Evolutionary conservation across 345 rosid genomes (phyloP).

Genomic region (Linum tenue): DNA sequence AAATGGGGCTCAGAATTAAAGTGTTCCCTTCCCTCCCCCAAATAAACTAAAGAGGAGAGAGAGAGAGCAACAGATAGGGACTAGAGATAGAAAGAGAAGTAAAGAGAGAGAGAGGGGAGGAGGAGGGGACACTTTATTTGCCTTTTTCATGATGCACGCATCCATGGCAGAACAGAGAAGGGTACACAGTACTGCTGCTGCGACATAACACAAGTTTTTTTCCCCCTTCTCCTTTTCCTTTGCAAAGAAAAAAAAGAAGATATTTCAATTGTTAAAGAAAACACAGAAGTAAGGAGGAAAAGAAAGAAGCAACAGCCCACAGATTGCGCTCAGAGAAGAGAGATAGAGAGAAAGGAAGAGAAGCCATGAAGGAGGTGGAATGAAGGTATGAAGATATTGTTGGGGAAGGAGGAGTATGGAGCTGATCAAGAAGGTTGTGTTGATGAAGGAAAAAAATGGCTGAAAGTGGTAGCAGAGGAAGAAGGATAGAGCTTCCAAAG

Average conservation of each 20-base stretch:
- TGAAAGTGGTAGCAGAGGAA: neutral
- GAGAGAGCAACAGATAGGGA: no score
- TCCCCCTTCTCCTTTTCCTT: neutral
- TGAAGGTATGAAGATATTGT: neutral
- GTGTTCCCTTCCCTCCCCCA: neutral
- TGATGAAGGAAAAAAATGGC: slow-evolving; percentile 15
- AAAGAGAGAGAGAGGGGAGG: slow-evolving; percentile 7
- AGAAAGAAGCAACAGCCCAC: neutral
- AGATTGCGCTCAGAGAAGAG: neutral
- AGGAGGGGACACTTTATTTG: slow-evolving; percentile 22
- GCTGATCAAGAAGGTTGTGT: slow-evolving; percentile 18
- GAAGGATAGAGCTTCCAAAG: slow-evolving; percentile 2
- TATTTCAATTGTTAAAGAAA: neutral
- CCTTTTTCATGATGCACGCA: slow-evolving; percentile 54
- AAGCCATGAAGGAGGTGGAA: neutral
- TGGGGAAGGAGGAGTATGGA: slow-evolving; percentile 8
- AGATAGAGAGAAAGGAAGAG: neutral
- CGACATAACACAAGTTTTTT: slow-evolving; percentile 13
- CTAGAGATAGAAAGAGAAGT: neutral
- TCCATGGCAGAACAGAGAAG: slow-evolving; percentile 34
- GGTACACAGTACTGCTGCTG: slow-evolving; percentile 22
- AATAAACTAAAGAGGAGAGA: no score
- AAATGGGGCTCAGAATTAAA: slow-evolving; percentile 1
- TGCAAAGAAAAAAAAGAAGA: slow-evolving; percentile 4
- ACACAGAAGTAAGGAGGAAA: neutral